Conservation (phyloP, 306 rosid genomes). For the Macrotyloma uniflorum region DNA sequence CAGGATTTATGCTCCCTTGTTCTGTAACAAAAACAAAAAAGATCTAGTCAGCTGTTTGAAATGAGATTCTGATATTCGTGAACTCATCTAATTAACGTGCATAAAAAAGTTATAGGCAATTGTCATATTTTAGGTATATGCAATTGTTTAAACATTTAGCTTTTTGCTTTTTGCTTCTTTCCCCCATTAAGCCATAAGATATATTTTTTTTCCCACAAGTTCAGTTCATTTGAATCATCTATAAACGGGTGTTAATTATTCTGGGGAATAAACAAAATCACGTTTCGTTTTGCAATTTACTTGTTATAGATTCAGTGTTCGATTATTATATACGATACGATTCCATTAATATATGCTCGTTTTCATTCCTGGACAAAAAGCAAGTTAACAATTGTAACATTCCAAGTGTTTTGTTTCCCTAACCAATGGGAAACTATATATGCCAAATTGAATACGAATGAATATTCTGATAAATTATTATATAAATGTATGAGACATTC, state of each 20-base stretch:
- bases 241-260: neutral
- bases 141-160: neutral
- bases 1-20: neutral
- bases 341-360: constrained; percentile 41
- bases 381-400: constrained; percentile 28
- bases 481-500: constrained; percentile 34
- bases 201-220: too few relatives aligned
- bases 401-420: constrained; percentile 15
- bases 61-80: neutral
- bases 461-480: constrained; percentile 22
- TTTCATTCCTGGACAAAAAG: constrained; percentile 27
- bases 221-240: too few relatives aligned
- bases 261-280: constrained; percentile 11
- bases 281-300: neutral
- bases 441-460: constrained; percentile 25
- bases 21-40: neutral
- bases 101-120: neutral
- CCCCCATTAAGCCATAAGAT: too few relatives aligned
- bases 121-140: neutral
- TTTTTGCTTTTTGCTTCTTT: neutral
- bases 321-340: constrained; percentile 43
- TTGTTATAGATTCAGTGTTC: constrained; percentile 36
- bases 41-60: neutral
- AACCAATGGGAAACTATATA: neutral
- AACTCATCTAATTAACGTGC: too few relatives aligned